A percentile compares a stretch with the other conserved stretches of the same genome.
Evolutionary conservation across 148 eudicot species (phyloP).

Genomic region (Pharnaceum exiguum): DNA sequence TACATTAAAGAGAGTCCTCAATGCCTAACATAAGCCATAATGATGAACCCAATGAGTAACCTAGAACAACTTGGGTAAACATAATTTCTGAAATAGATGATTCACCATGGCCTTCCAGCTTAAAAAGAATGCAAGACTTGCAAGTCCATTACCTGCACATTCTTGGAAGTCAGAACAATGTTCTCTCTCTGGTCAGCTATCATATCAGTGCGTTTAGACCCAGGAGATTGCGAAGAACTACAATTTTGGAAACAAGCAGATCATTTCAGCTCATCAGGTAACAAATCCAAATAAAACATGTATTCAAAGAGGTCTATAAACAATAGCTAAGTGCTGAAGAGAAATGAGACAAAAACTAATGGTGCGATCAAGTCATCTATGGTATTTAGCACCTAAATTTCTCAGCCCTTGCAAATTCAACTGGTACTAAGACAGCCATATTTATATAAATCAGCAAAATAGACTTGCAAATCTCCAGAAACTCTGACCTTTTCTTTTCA

Average conservation of each 20-base stretch:
- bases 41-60: constrained; percentile 2
- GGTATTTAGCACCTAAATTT: neutral
- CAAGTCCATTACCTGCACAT: constrained; percentile 66
- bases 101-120: constrained; percentile 1
- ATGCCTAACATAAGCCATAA: constrained; percentile 49
- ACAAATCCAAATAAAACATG: neutral
- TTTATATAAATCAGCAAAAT: too few relatives aligned
- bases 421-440: too few relatives aligned
- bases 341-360: neutral
- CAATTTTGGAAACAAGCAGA: constrained; percentile 26
- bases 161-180: constrained; percentile 85
- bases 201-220: constrained; percentile 62
- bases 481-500: constrained; percentile 74
- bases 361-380: too few relatives aligned
- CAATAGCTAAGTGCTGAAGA: neutral
- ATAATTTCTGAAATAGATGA: neutral
- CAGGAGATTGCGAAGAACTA: constrained; percentile 67
- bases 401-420: too few relatives aligned
- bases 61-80: neutral
- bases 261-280: constrained; percentile 1
- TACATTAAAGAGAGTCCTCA: constrained; percentile 98
- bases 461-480: too few relatives aligned
- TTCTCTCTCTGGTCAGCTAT: constrained; percentile 65
- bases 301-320: neutral
- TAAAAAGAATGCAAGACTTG: neutral